Conservation (phyloP, 495 filamentous ascomycete species). For the Neurospora hispaniola region DNA sequence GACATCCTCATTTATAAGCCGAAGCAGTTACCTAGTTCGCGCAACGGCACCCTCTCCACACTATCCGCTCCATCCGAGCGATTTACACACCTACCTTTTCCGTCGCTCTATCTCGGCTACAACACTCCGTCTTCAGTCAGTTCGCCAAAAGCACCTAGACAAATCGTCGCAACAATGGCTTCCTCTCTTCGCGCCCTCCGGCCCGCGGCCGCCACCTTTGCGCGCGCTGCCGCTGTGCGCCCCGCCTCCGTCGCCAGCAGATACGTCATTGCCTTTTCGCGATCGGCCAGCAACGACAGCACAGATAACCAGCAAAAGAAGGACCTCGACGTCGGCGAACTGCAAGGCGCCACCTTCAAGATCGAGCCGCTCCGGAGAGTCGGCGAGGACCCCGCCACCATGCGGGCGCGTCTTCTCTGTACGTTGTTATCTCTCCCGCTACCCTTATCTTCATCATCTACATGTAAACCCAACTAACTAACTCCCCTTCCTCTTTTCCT, state of each 20-base stretch:
- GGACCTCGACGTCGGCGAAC: slow-evolving; percentile 83
- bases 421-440: slow-evolving; percentile 27
- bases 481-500: too few relatives aligned
- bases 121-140: neutral
- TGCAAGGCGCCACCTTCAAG: slow-evolving; percentile 78
- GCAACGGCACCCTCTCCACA: neutral
- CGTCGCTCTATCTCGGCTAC: neutral
- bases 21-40: neutral
- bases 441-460: too few relatives aligned
- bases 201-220: slow-evolving; percentile 3
- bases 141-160: neutral
- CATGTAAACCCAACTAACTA: too few relatives aligned
- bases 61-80: neutral
- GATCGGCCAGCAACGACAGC: neutral
- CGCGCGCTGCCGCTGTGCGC: slow-evolving; percentile 14
- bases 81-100: neutral
- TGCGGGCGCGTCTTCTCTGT: slow-evolving; percentile 85
- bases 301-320: slow-evolving; percentile 9
- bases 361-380: slow-evolving; percentile 75
- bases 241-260: slow-evolving; percentile 1
- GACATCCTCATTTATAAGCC: neutral
- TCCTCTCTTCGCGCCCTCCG: slow-evolving; percentile 4
- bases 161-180: neutral
- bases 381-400: slow-evolving; percentile 73
- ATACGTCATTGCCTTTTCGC: neutral